These are phyloP conservation scores for Huiozyma naganishii DNA, from an alignment of 805 yeast genomes.

Conservation along the genomic window DNA sequence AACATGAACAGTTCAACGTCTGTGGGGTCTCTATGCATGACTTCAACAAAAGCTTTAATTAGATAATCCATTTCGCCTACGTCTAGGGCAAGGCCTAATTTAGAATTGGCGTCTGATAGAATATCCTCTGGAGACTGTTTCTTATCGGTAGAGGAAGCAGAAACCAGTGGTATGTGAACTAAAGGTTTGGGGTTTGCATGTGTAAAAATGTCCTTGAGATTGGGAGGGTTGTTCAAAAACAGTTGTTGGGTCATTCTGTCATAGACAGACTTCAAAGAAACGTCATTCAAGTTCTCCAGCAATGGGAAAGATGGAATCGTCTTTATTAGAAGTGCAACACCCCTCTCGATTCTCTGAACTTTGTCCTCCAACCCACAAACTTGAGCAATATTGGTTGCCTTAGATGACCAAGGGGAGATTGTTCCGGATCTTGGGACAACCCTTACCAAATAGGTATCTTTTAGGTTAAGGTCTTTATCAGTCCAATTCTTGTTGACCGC, in stretches of 20 bases:
- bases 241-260: constrained; percentile 91
- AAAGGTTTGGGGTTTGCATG: constrained; percentile 77
- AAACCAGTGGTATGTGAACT: constrained; percentile 56
- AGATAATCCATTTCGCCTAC: constrained; percentile 86
- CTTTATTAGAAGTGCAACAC: constrained; percentile 61
- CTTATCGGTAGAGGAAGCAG: constrained; percentile 16
- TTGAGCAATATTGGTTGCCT: constrained; percentile 88
- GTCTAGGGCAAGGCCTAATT: constrained; percentile 89
- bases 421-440: constrained; percentile 91
- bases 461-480: constrained; percentile 13
- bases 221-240: constrained; percentile 51
- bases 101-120: constrained; percentile 64
- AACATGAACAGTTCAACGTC: constrained; percentile 98
- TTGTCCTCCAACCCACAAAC: constrained; percentile 71
- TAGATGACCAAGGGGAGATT: constrained; percentile 97
- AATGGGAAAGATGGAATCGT: constrained; percentile 65
- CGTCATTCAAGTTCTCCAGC: constrained; percentile 40
- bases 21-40: constrained; percentile 80
- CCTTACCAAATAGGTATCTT: constrained; percentile 51
- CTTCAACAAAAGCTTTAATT: constrained; percentile 66
- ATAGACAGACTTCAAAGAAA: constrained; percentile 58
- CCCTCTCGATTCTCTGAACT: constrained; percentile 85
- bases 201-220: constrained; percentile 59
- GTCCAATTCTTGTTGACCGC: constrained; percentile 18
- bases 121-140: constrained; percentile 34